Evolutionary conservation across 306 rosid genomes (phyloP), one percentile per base, ranked within the genome.

Genomic region (Citrullus colocynthis): DNA sequence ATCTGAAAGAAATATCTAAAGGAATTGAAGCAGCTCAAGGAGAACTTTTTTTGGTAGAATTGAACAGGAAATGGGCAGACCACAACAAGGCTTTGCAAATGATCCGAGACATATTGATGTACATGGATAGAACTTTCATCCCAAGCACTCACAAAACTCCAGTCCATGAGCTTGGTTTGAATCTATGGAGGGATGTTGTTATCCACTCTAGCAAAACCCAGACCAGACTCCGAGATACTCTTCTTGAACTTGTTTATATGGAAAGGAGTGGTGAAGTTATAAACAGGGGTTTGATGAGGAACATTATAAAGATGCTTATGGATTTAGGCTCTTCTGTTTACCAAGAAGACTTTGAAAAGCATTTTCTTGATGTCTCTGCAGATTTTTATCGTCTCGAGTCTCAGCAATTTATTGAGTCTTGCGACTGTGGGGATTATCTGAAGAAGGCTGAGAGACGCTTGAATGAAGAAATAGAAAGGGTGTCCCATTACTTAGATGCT

Each of bases 81-180:
- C 95, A 93, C 74, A 88, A 87, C 84, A 88, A 90, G 85, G 88
- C 98, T 45, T 80, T 89, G 82, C 89, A 90, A 78, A 89, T 89
- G 93, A 88, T 93, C 67, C 81, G 93, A 66, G 97, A 89, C 85
- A 87, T 93, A 81, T 76, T 93, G 85, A 89, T 93, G 97, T 91
- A 93, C 89, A 94, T 94, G 98, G 98, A 94, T 79, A 91, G 98
- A 81, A 94, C 98, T 82, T 93, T 88, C 78, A 76, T 91, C 73
- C 91, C 89, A 16, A 84, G 84, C 54, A 20, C 88, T 30, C 87
- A 85, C 78, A 88, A 89, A 80, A 85, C 90, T 4, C 91, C 93
- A 39, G 91, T 93, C 77, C 91, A 88, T 54, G 91, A 89, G 81
- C 95, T 93, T 82, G 96, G 98, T 79, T 75, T 91, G 83, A 87